Percentiles rank a stretch among this genome's conserved stretches.
Evolutionary conservation across 495 filamentous ascomycete genomes (phyloP).

Genomic region (Jackrogersella multiformis): DNA sequence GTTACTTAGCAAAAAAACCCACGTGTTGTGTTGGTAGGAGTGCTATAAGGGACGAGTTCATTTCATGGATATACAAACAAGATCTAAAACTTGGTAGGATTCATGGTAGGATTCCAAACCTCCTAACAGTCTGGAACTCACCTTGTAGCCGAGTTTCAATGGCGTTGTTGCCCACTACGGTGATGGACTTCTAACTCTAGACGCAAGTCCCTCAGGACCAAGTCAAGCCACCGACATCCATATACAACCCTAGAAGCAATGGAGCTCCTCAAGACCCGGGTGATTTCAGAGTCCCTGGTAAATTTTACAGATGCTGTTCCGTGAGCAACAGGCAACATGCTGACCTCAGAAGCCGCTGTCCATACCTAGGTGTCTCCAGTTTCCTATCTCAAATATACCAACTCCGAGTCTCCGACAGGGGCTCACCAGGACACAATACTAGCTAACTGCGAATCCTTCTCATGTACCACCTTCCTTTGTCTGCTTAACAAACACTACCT

Average conservation of each 20-base stretch:
- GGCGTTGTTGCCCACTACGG: not conserved
- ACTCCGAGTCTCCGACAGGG: not conserved
- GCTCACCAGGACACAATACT: not conserved
- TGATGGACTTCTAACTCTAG: not conserved
- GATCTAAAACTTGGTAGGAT: not conserved
- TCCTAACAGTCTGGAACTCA: not conserved
- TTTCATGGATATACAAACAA: not conserved
- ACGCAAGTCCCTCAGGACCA: not conserved
- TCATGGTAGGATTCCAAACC: not conserved
- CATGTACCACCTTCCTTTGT: conserved; percentile 26
- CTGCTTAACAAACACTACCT: not conserved
- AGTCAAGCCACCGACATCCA: not conserved
- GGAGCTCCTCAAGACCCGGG: no score
- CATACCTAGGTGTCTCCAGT: not conserved
- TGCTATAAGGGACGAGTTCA: not conserved
- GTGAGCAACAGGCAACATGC: not conserved
- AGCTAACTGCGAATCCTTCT: conserved; percentile 14
- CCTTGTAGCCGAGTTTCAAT: not conserved
- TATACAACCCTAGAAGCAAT: no score
- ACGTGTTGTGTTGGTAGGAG: not conserved
- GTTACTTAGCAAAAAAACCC: no score
- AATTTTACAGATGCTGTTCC: no score
- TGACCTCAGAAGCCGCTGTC: not conserved
- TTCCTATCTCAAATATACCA: not conserved
- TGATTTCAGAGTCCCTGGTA: no score